A percentile compares a stretch with the other conserved stretches of the same genome.
These are phyloP conservation scores for Dalbergia cochinchinensis DNA, from an alignment of 306 rosid species.

Conservation along the genomic window DNA sequence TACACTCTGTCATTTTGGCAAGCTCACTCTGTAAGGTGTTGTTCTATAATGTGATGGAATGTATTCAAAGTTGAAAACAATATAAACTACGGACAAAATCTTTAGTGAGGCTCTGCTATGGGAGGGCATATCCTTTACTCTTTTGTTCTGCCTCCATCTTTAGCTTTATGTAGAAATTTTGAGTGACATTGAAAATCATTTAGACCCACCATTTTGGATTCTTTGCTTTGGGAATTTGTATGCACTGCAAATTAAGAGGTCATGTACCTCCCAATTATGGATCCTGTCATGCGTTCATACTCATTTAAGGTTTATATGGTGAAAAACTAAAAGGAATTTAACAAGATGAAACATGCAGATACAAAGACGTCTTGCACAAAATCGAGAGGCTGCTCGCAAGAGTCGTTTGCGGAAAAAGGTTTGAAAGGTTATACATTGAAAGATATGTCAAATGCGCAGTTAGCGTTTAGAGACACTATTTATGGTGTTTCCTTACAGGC, in stretches of 20 bases:
- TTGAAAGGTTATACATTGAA: constrained; percentile 43
- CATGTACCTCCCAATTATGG: constrained; percentile 26
- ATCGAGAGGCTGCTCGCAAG: constrained; percentile 99
- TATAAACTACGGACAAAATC: neutral
- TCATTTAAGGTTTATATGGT: constrained; percentile 8
- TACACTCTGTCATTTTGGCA: constrained; percentile 1
- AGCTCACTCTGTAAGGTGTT: neutral
- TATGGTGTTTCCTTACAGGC: constrained; percentile 64
- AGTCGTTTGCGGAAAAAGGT: constrained; percentile 96
- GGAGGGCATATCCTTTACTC: neutral
- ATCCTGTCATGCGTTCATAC: constrained; percentile 22
- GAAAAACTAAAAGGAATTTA: constrained; percentile 20
- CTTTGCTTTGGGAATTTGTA: neutral
- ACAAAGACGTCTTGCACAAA: constrained; percentile 95
- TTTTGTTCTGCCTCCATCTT: constrained; percentile 19
- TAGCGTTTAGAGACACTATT: constrained; percentile 38
- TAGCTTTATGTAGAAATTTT: constrained; percentile 35
- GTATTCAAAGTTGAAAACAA: neutral
- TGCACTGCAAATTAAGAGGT: neutral
- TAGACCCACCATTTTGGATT: constrained; percentile 33
- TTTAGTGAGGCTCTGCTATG: neutral
- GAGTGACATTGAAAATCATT: constrained; percentile 32
- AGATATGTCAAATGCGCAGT: constrained; percentile 29
- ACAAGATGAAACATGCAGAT: constrained; percentile 63
- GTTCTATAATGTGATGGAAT: neutral